Evolutionary conservation across 2,329 filamentous ascomycete genomes (phyloP).

Genomic region (Ophiosphaerella korrae): DNA sequence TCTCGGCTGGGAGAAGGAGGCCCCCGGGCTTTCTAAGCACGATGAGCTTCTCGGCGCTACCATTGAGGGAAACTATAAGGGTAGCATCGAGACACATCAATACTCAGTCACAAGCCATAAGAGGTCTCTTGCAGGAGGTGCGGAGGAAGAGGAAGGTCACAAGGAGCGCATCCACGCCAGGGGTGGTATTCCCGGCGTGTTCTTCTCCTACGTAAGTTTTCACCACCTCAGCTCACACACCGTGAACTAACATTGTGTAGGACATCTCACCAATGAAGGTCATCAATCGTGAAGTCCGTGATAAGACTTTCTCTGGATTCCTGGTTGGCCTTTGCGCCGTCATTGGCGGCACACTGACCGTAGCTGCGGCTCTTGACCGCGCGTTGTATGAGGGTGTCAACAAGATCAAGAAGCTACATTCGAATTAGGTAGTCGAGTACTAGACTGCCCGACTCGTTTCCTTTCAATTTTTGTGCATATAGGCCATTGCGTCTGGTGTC

Average conservation of each 20-base stretch:
- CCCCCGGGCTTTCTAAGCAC: constrained; percentile 46
- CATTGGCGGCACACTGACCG: constrained; percentile 91
- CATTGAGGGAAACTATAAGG: constrained; percentile 64
- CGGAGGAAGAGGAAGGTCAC: constrained; percentile 85
- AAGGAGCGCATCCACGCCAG: constrained; percentile 87
- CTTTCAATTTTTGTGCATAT: not conserved
- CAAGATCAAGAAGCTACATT: constrained; percentile 84
- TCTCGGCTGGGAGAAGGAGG: constrained; percentile 77
- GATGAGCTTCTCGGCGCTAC: constrained; percentile 57
- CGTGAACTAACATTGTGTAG: constrained; percentile 52
- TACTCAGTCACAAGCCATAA: constrained; percentile 98
- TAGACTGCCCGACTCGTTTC: constrained; percentile 1
- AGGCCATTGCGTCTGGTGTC: constrained; percentile 2
- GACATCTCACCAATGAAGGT: constrained; percentile 99
- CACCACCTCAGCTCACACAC: not conserved
- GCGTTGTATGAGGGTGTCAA: constrained; percentile 87
- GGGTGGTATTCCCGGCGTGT: constrained; percentile 94
- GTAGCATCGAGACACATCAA: constrained; percentile 95
- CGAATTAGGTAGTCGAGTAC: constrained; percentile 49
- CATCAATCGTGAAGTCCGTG: constrained; percentile 88
- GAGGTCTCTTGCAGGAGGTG: constrained; percentile 81
- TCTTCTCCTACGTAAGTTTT: constrained; percentile 89
- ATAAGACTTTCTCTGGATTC: constrained; percentile 91
- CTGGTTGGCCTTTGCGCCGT: constrained; percentile 92
- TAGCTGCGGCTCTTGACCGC: constrained; percentile 90